A percentile compares a stretch with the other conserved stretches of the same genome.
phyloP scores from a whole-genome alignment of 495 filamentous ascomycete genomes.

The Lophiostoma macrostomum region DNA sequence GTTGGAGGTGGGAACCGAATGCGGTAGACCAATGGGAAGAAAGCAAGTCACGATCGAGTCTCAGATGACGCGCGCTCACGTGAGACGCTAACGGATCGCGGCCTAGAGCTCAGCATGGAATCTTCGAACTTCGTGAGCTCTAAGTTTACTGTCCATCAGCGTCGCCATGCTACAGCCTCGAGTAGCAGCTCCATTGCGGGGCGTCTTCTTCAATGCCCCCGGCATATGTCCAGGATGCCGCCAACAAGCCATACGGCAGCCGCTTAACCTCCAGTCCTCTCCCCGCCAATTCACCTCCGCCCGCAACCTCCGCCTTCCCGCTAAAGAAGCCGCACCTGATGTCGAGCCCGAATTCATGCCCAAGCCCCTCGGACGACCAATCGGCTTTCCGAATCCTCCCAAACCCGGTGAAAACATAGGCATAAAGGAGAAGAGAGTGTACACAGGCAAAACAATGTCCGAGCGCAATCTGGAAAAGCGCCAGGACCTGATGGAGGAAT shows the following conservation, averaged over 20 bases:
- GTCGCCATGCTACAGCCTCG: slow-evolving; percentile 20
- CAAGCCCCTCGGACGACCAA: slow-evolving; percentile 69
- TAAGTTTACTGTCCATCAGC: background rate
- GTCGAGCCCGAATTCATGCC: slow-evolving; percentile 59
- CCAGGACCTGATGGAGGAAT: slow-evolving; percentile 57
- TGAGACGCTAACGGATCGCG: too few species aligned
- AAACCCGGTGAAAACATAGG: slow-evolving; percentile 75
- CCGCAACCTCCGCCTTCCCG: background rate
- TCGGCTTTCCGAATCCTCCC: slow-evolving; percentile 74
- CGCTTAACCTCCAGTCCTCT: background rate
- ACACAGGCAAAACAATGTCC: slow-evolving; percentile 79
- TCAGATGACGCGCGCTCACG: too few species aligned
- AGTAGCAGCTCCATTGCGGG: background rate
- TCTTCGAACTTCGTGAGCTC: background rate
- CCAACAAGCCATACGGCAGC: background rate
- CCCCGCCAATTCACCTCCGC: slow-evolving; percentile 10
- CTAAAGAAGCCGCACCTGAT: slow-evolving; percentile 42
- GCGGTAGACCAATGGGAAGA: too few species aligned
- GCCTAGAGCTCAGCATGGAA: too few species aligned
- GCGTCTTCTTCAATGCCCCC: background rate
- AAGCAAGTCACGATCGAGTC: too few species aligned
- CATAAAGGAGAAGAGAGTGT: slow-evolving; percentile 62
- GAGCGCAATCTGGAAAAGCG: slow-evolving; percentile 75
- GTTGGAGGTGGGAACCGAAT: too few species aligned
- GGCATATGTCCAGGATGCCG: slow-evolving; percentile 6